phyloP scores from a whole-genome alignment of 257 asterid species.

The Cynanchum wilfordii region DNA sequence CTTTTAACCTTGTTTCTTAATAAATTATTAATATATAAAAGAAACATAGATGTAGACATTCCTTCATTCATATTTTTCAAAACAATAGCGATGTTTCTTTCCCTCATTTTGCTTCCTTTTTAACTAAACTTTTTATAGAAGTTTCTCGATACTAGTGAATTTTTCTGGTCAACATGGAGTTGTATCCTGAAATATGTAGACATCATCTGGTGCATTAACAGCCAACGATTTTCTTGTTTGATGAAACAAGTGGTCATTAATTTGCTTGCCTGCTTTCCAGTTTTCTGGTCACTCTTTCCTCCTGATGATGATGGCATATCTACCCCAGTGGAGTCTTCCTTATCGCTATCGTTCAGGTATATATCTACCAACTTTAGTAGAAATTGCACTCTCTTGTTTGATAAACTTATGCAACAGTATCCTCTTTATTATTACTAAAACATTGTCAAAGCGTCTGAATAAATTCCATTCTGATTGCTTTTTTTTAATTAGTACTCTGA shows the following conservation, averaged over 20 bases:
- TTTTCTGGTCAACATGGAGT: background rate
- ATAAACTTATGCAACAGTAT: background rate
- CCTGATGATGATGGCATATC: conserved; percentile 48
- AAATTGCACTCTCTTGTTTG: background rate
- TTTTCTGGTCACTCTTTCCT: conserved; percentile 84
- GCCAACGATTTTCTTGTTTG: background rate
- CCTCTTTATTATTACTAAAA: background rate
- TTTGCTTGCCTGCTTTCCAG: conserved; percentile 37
- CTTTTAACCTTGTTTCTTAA: background rate
- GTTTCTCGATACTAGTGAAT: background rate
- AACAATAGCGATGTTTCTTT: background rate
- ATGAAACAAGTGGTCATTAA: background rate
- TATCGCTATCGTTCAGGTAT: conserved; percentile 80
- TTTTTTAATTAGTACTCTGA: background rate
- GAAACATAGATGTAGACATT: background rate
- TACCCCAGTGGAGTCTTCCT: conserved; percentile 71
- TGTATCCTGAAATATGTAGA: background rate
- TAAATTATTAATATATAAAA: background rate
- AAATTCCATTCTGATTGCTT: conserved; percentile 4
- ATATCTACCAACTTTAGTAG: conserved; percentile 13
- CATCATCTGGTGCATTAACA: background rate
- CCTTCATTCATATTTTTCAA: background rate
- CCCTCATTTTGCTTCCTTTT: background rate
- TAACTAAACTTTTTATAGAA: background rate
- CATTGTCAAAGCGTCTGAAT: background rate